Evolutionary conservation across 305 asterid genomes (phyloP).

Genomic region (Andrographis paniculata): DNA sequence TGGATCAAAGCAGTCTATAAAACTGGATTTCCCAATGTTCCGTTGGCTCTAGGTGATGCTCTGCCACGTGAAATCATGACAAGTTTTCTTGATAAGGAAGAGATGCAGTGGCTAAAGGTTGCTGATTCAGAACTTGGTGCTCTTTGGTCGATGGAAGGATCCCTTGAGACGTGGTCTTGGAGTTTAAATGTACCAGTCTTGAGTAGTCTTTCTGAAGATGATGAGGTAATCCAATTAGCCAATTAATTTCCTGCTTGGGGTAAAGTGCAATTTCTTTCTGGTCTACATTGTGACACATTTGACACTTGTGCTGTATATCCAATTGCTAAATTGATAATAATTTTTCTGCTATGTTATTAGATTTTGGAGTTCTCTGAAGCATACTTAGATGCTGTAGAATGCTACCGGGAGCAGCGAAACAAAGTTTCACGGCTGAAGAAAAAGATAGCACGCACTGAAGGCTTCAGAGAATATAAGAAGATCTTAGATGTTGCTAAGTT

Average conservation of each 20-base stretch:
- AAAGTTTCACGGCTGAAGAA: conserved; percentile 88
- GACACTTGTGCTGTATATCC: conserved; percentile 9
- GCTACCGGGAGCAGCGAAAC: conserved; percentile 88
- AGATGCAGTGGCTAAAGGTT: conserved; percentile 84
- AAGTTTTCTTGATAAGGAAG: conserved; percentile 63
- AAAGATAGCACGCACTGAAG: conserved; percentile 78
- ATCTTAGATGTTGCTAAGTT: conserved; percentile 73
- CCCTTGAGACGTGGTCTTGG: conserved; percentile 99
- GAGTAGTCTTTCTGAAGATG: conserved; percentile 90
- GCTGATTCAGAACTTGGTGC: conserved; percentile 88
- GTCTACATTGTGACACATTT: too few relatives aligned
- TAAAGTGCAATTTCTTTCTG: too few relatives aligned
- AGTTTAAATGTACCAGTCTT: conserved; percentile 94
- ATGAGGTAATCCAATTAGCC: conserved; percentile 57
- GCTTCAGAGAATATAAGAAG: conserved; percentile 89
- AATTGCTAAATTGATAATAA: conserved; percentile 15
- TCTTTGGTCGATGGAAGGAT: conserved; percentile 95
- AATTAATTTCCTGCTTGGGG: conserved; percentile 1
- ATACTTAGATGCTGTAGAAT: conserved; percentile 62
- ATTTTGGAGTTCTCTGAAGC: conserved; percentile 57
- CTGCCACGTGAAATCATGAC: conserved; percentile 84
- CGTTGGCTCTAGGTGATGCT: conserved; percentile 66
- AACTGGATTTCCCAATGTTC: conserved; percentile 81
- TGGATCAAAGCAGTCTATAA: conserved; percentile 79
- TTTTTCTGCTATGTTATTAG: conserved; percentile 31